A percentile compares a stretch with the other conserved stretches of the same genome.
These are phyloP conservation scores for Musa acuminata DNA, from an alignment of 176 grass and related monocot species.

Conservation along the genomic window DNA sequence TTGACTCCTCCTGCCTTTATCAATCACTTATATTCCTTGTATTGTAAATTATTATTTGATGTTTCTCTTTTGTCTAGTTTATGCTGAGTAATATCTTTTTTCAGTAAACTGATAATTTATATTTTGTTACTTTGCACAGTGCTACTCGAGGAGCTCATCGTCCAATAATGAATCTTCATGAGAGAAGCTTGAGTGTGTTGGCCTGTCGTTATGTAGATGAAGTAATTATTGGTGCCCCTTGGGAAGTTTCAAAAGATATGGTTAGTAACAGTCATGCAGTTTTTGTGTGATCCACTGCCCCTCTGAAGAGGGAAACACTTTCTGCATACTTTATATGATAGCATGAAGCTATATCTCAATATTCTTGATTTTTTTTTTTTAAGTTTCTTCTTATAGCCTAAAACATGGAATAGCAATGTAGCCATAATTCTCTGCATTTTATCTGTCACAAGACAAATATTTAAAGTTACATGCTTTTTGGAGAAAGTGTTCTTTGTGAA, in stretches of 20 bases:
- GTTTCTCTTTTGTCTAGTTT: no score
- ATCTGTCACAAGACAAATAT: not conserved
- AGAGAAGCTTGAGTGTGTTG: slow-evolving; percentile 86
- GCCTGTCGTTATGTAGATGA: slow-evolving; percentile 91
- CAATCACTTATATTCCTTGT: slow-evolving; percentile 2
- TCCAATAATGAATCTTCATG: slow-evolving; percentile 89
- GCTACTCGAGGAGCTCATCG: slow-evolving; percentile 45
- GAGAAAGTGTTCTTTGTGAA: no score
- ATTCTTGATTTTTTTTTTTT: not conserved
- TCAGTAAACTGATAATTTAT: not conserved
- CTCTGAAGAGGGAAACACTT: not conserved
- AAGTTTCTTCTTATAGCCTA: not conserved
- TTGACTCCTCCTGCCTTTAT: not conserved
- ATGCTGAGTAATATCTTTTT: not conserved
- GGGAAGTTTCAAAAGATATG: slow-evolving; percentile 91
- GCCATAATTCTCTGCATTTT: not conserved
- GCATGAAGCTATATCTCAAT: not conserved
- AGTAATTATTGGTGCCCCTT: slow-evolving; percentile 93
- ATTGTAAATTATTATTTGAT: not conserved
- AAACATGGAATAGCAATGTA: not conserved
- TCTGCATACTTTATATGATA: not conserved
- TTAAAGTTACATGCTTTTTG: not conserved
- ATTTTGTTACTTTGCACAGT: slow-evolving; percentile 39
- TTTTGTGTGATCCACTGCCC: not conserved
- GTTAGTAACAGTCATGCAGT: slow-evolving; percentile 26